phyloP scores from a whole-genome alignment of 495 filamentous ascomycete genomes.

The Neurospora cerealis region DNA sequence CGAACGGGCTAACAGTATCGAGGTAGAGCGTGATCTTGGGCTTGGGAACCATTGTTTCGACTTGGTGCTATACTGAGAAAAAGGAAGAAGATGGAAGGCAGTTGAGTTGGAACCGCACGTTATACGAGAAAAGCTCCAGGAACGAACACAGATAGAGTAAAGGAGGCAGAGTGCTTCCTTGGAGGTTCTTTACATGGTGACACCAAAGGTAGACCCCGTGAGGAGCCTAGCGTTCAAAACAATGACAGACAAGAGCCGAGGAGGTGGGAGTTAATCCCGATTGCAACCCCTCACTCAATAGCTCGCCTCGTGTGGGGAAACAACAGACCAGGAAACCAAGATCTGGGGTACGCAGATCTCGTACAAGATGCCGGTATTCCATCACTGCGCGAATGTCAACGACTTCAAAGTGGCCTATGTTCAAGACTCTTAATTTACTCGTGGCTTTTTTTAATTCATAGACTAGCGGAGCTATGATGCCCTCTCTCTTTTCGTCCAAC shows the following conservation, averaged over 20 bases:
- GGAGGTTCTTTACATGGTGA: neutral
- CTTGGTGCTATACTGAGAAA: neutral
- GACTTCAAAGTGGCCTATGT: neutral
- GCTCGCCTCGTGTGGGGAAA: neutral
- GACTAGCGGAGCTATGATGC: neutral
- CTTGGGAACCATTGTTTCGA: neutral
- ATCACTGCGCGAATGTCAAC: neutral
- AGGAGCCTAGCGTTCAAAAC: neutral
- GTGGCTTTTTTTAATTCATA: neutral
- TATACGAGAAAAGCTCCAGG: neutral
- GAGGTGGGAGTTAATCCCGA: neutral
- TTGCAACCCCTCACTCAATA: neutral
- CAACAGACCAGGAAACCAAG: neutral
- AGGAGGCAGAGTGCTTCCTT: neutral
- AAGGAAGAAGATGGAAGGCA: neutral
- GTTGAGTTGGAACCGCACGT: neutral
- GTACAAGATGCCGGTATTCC: neutral
- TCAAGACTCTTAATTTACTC: neutral
- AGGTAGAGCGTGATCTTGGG: constrained; percentile 58
- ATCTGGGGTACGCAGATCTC: neutral
- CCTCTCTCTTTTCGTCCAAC: neutral
- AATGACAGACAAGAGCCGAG: neutral
- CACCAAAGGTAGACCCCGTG: neutral
- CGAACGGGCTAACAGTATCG: constrained; percentile 63
- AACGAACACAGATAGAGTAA: neutral